Percentiles rank a stretch among this genome's conserved stretches.
phyloP scores from a whole-genome alignment of 2,329 filamentous ascomycete species.

The Phoma sp. region DNA sequence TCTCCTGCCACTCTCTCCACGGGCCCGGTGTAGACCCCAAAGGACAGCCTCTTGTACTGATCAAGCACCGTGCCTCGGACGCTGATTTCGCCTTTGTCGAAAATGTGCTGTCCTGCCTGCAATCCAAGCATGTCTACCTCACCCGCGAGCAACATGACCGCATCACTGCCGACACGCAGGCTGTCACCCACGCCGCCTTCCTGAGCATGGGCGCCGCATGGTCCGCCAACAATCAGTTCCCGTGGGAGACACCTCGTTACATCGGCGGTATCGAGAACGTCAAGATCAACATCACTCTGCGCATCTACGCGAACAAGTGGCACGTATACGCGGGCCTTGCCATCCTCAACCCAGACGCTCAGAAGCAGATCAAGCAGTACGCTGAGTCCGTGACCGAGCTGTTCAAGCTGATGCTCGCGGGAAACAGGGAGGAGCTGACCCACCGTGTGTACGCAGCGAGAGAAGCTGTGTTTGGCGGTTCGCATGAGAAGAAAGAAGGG shows the following conservation, averaged over 20 bases:
- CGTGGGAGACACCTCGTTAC: slow-evolving; percentile 96
- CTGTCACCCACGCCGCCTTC: slow-evolving; percentile 96
- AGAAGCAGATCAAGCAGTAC: slow-evolving; percentile 92
- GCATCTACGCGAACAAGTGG: slow-evolving; percentile 99
- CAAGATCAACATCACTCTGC: slow-evolving; percentile 96
- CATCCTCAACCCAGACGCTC: slow-evolving; percentile 92
- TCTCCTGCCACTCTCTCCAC: slow-evolving; percentile 96
- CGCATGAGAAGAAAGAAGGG: slow-evolving; percentile 56
- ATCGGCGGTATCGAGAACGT: slow-evolving; percentile 98
- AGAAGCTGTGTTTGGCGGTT: slow-evolving; percentile 66
- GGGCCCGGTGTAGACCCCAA: slow-evolving; percentile 87
- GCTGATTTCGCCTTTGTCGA: slow-evolving; percentile 79
- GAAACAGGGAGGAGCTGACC: slow-evolving; percentile 75
- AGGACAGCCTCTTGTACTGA: slow-evolving; percentile 90
- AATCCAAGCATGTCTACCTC: slow-evolving; percentile 85
- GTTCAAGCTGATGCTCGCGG: slow-evolving; percentile 95
- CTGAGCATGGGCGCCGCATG: slow-evolving; percentile 96
- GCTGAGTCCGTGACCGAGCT: slow-evolving; percentile 89
- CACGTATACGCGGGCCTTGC: slow-evolving; percentile 98
- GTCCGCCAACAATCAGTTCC: slow-evolving; percentile 93
- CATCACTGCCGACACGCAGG: slow-evolving; percentile 97
- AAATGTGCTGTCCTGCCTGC: slow-evolving; percentile 78
- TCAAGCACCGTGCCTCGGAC: slow-evolving; percentile 87
- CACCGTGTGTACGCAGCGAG: slow-evolving; percentile 80
- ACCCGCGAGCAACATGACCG: slow-evolving; percentile 88